Evolutionary conservation across 331 rosid species (phyloP), one percentile per base, ranked within the genome.

Genomic region (Malus hybrid): DNA sequence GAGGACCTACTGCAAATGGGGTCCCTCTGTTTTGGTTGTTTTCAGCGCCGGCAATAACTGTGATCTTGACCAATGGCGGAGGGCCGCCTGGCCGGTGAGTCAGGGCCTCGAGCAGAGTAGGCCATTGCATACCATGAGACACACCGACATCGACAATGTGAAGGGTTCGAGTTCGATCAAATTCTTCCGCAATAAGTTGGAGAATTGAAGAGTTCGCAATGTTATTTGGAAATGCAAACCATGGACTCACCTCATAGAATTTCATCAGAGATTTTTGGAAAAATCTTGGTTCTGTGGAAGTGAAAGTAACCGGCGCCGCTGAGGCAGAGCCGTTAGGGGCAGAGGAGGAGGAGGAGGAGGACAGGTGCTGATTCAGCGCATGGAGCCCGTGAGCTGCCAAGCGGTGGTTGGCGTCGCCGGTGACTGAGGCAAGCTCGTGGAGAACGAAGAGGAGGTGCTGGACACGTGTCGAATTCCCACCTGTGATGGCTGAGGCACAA

Each of bases 111-210:
- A 93, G 86, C 34, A 93, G 80, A 5, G 89, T 91, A 9, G 98
- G 98, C 98, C 98, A 93, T 78, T 93, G 98, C 34, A 91, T 84
- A 10, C 97, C 91, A 52, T 93, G 97, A 60, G 98, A 93, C 73
- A 91, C 97, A 1, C 98, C 98, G 50, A 93, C 85, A 82, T 93
- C 98, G 70, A 93, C 86, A 81, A 93, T 82, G 76, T 93, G 97
- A 76, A 93, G 93, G 65, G 83, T 71, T 7, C 74, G 60, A 0
- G 86, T 68, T 54, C 60, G 80, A 52, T 83, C 78, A 2, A 79
- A 24, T 42, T 85, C 93, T 76, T 85, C 88, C 2, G 89, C 66
- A 68, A 93, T 91, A 57, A 88, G 78, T 80, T 91, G 97, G 57
- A 93, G 94, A 73, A 93, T 91, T n/a, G 91, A 88, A 73, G 93